phyloP scores from a whole-genome alignment of 306 rosid genomes.

The Astragalus glycyphyllos region DNA sequence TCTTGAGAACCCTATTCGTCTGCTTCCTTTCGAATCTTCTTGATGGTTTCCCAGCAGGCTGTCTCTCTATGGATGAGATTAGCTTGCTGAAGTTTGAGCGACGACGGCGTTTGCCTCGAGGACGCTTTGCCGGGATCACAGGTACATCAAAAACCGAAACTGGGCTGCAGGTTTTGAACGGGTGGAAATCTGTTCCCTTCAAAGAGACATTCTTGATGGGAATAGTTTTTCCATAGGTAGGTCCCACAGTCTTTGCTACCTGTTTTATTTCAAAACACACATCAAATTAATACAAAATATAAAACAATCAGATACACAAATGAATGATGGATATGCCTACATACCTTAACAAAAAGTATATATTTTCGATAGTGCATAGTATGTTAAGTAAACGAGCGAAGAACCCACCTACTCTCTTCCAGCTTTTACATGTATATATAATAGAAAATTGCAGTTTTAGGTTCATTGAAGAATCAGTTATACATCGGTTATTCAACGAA shows the following conservation, averaged over 20 bases:
- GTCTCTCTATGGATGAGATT: not conserved
- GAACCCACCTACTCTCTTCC: slow-evolving; percentile 14
- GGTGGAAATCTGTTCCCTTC: slow-evolving; percentile 48
- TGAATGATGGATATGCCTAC: not conserved
- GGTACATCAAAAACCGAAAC: slow-evolving; percentile 63
- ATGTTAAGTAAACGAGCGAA: slow-evolving; percentile 18
- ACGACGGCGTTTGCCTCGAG: slow-evolving; percentile 63
- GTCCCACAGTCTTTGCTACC: slow-evolving; percentile 38
- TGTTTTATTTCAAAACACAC: slow-evolving; percentile 39
- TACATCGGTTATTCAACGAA: no score
- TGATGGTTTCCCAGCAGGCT: slow-evolving; percentile 36
- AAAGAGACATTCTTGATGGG: slow-evolving; percentile 40
- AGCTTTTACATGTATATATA: slow-evolving; percentile 16
- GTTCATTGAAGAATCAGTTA: no score
- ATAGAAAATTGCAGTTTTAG: no score
- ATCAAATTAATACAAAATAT: slow-evolving; percentile 1
- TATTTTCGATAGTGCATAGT: not conserved
- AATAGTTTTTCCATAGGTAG: slow-evolving; percentile 39
- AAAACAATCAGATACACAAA: slow-evolving; percentile 38
- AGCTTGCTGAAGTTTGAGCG: slow-evolving; percentile 45
- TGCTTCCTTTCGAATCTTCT: slow-evolving; percentile 40
- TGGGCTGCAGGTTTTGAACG: slow-evolving; percentile 67
- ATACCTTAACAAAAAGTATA: not conserved
- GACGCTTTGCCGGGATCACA: slow-evolving; percentile 56
- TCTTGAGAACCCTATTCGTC: slow-evolving; percentile 47